These are phyloP conservation scores for Arthroderma sp. DNA, from an alignment of 2,329 filamentous ascomycete species.

Conservation along the genomic window DNA sequence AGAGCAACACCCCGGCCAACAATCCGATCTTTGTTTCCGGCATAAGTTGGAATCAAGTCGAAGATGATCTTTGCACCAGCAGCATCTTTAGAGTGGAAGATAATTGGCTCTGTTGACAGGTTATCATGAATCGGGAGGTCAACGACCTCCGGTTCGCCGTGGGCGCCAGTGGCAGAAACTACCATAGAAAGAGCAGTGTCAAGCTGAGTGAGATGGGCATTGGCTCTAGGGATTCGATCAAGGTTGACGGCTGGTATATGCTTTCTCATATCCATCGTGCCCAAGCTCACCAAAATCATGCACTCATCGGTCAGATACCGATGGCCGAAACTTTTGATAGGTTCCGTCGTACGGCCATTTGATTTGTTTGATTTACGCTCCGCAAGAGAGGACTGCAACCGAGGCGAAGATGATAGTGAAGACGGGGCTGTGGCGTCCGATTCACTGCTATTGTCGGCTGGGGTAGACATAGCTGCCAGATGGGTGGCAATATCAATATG, in stretches of 20 bases:
- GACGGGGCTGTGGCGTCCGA: conserved; percentile 22
- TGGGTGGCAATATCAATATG: conserved; percentile 68
- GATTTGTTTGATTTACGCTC: conserved; percentile 33
- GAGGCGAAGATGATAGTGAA: conserved; percentile 24
- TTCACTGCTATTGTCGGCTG: conserved; percentile 13
- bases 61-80: conserved; percentile 80
- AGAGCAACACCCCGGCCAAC: conserved; percentile 82
- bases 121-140: conserved; percentile 91
- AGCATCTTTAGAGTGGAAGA: conserved; percentile 68
- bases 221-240: conserved; percentile 72
- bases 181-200: conserved; percentile 90
- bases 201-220: conserved; percentile 83
- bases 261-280: conserved; percentile 88
- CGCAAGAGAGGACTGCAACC: conserved; percentile 26
- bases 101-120: conserved; percentile 82
- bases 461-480: conserved; percentile 45
- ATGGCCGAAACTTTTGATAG: conserved; percentile 91
- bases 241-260: conserved; percentile 66
- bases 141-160: conserved; percentile 75
- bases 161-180: conserved; percentile 70
- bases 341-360: conserved; percentile 47
- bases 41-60: conserved; percentile 90
- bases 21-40: conserved; percentile 64
- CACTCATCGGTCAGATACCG: conserved; percentile 81
- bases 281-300: conserved; percentile 81